Conservation (phyloP, 1,284 basidiomycete genomes). For the Porodaedalea pini region DNA sequence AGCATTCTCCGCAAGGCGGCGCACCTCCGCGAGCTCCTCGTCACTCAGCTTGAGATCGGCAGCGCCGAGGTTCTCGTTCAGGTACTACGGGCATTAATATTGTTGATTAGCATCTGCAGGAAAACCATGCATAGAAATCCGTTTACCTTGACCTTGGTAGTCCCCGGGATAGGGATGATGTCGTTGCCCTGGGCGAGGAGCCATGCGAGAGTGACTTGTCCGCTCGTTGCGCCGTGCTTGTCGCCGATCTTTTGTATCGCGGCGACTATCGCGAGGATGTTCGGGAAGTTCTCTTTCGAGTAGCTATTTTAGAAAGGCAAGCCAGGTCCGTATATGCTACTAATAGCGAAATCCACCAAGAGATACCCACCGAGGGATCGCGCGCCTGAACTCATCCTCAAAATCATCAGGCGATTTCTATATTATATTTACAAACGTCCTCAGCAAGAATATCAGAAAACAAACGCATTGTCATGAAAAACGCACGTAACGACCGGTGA, state of each 20-base stretch:
- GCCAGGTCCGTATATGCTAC: background rate
- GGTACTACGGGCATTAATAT: conserved; percentile 36
- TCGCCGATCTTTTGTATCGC: conserved; percentile 42
- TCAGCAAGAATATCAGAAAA: background rate
- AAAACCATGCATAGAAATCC: background rate
- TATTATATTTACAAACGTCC: background rate
- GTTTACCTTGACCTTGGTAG: conserved; percentile 38
- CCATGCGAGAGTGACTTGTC: conserved; percentile 62
- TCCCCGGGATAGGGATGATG: conserved; percentile 54
- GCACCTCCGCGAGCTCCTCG: conserved; percentile 36
- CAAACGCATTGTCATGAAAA: background rate
- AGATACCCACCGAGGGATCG: conserved; percentile 15
- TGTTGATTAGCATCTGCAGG: background rate
- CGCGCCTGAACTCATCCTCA: conserved; percentile 43
- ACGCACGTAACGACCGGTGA: conserved; percentile 52
- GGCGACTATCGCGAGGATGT: conserved; percentile 51
- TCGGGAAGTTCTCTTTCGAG: conserved; percentile 52
- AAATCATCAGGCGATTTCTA: conserved; percentile 51
- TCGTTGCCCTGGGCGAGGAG: conserved; percentile 50
- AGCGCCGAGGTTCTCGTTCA: conserved; percentile 41
- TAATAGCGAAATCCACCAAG: background rate
- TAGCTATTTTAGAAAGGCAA: conserved; percentile 29
- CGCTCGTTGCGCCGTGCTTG: conserved; percentile 45
- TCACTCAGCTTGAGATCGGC: conserved; percentile 34
- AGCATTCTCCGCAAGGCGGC: conserved; percentile 34